Evolutionary conservation across 805 yeast species (phyloP).

Genomic region (Metschnikowia picachoensis): DNA sequence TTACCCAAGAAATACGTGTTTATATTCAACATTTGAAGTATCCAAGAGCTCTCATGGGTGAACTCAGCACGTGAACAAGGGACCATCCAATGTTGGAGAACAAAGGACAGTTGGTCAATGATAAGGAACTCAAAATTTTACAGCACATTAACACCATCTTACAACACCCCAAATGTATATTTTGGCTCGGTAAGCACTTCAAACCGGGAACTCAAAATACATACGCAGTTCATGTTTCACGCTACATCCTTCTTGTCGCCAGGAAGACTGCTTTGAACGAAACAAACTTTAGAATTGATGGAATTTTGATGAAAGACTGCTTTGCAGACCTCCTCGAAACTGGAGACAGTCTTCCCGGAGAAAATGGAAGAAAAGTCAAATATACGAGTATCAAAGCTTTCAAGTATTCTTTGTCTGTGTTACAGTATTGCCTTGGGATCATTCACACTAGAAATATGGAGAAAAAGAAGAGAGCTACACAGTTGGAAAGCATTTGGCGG

Average conservation of each 20-base stretch:
- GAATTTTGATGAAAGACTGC: background rate
- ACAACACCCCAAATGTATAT: background rate
- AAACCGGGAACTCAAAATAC: background rate
- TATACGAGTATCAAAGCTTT: background rate
- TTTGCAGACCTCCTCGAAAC: too few species aligned
- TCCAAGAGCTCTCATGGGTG: background rate
- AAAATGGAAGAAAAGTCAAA: too few species aligned
- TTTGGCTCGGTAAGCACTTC: too few species aligned
- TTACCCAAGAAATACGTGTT: too few species aligned
- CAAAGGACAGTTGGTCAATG: background rate
- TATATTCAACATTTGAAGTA: background rate
- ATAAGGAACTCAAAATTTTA: background rate
- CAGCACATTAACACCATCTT: constrained; percentile 1
- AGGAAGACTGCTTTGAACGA: background rate
- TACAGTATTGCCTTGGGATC: background rate
- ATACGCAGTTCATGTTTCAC: background rate
- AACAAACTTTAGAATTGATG: background rate
- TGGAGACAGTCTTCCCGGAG: too few species aligned
- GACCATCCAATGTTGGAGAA: background rate
- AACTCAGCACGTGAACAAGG: background rate
- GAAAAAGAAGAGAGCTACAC: background rate
- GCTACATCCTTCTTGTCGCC: background rate
- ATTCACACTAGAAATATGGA: background rate
- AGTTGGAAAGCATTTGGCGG: background rate
- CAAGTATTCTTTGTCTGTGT: background rate